Evolutionary conservation across 352 stramenopile genomes (phyloP).

Genomic region (Pythium biforme): DNA sequence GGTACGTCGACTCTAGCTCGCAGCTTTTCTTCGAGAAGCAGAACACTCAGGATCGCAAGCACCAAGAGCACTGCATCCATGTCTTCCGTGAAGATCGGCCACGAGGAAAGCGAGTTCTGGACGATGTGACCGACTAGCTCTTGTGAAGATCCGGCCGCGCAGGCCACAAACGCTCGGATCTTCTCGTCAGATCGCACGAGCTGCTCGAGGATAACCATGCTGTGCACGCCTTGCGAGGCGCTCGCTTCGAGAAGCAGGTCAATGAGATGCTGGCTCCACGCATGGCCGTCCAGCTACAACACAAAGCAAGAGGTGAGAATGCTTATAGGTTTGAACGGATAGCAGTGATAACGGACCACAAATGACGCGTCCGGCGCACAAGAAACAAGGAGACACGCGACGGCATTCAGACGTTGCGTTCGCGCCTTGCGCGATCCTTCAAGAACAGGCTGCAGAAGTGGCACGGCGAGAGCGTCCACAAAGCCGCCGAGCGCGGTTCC

Average conservation of each 20-base stretch:
- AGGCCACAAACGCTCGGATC: slow-evolving; percentile 10
- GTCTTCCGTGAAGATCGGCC: slow-evolving; percentile 26
- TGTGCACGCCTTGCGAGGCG: slow-evolving; percentile 14
- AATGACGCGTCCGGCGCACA: background rate
- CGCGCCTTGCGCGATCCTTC: slow-evolving; percentile 9
- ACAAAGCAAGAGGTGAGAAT: background rate
- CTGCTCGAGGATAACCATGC: slow-evolving; percentile 17
- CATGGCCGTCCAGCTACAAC: slow-evolving; percentile 14
- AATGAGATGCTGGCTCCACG: slow-evolving; percentile 17
- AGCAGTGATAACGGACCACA: slow-evolving; percentile 9
- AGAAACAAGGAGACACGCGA: slow-evolving; percentile 11
- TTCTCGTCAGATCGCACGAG: slow-evolving; percentile 5
- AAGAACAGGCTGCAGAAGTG: slow-evolving; percentile 11
- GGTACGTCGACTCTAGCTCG: background rate
- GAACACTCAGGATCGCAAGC: slow-evolving; percentile 7
- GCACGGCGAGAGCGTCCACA: slow-evolving; percentile 16
- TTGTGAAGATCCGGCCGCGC: background rate
- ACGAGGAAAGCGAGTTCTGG: slow-evolving; percentile 18
- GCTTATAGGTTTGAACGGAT: background rate
- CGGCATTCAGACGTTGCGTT: slow-evolving; percentile 11
- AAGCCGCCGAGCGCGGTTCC: slow-evolving; percentile 7
- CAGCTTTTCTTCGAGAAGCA: slow-evolving; percentile 15
- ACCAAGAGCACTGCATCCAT: slow-evolving; percentile 25
- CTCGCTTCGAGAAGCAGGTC: slow-evolving; percentile 16
- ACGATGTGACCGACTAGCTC: slow-evolving; percentile 17